phyloP scores from a whole-genome alignment of 2,329 filamentous ascomycete species.

The Fusarium torulosum region DNA sequence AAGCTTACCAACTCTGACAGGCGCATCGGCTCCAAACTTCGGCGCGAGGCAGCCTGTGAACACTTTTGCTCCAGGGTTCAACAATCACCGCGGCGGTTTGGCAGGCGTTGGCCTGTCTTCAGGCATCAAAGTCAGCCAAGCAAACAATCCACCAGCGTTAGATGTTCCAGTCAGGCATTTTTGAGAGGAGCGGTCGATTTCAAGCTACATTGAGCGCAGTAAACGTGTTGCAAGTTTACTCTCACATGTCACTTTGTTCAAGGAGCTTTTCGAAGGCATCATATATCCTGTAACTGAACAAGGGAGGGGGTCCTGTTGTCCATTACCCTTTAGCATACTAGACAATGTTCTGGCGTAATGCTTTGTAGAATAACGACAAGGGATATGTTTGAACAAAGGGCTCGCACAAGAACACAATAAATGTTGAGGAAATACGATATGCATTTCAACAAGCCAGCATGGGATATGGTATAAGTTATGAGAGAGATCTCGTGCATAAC shows the following conservation, averaged over 20 bases:
- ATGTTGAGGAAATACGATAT: background rate
- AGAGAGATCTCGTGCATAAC: background rate
- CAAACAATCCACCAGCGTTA: constrained; percentile 35
- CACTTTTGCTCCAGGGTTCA: constrained; percentile 35
- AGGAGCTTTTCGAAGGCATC: background rate
- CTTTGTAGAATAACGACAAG: constrained; percentile 17
- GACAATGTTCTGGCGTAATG: background rate
- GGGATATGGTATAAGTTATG: background rate
- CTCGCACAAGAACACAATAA: background rate
- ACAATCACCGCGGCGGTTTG: constrained; percentile 38
- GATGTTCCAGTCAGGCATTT: constrained; percentile 26
- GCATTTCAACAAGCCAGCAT: background rate
- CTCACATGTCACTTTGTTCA: background rate
- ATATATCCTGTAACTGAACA: background rate
- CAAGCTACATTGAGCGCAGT: background rate
- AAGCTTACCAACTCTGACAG: constrained; percentile 12
- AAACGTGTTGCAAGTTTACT: background rate
- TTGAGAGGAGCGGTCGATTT: constrained; percentile 7
- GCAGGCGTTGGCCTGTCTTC: constrained; percentile 49
- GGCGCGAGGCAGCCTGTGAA: constrained; percentile 16
- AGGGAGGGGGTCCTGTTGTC: background rate
- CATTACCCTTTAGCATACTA: background rate
- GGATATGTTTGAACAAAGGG: background rate
- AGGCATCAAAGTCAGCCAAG: constrained; percentile 50
- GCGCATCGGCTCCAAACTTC: constrained; percentile 22